Evolutionary conservation across 169 alveolate genomes (phyloP).

Genomic region (Eimeria praecox): DNA sequence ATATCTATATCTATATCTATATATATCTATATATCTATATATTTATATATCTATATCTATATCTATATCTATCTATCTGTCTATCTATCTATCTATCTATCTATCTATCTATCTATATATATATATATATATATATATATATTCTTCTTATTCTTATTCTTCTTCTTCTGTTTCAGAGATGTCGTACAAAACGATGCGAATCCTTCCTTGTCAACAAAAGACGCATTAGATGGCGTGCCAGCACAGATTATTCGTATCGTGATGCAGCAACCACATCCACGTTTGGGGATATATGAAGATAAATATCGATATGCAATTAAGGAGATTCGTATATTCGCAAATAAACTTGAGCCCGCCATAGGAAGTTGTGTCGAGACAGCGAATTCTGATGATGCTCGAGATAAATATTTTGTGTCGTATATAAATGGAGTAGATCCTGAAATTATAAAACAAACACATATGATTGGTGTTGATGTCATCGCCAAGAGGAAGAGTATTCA

Average conservation of each 20-base stretch:
- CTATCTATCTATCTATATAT: background rate
- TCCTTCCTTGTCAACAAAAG: conserved; percentile 87
- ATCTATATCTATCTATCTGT: background rate
- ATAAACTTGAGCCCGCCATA: conserved; percentile 90
- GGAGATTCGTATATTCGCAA: conserved; percentile 90
- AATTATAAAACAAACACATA: conserved; percentile 87
- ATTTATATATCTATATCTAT: no score
- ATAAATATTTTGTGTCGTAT: conserved; percentile 93
- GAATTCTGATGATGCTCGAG: conserved; percentile 93
- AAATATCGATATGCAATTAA: conserved; percentile 92
- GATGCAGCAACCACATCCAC: conserved; percentile 94
- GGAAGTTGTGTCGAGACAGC: conserved; percentile 94
- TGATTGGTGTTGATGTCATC: conserved; percentile 91
- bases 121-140: background rate
- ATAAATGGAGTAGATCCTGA: conserved; percentile 89
- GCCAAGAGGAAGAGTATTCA: conserved; percentile 88
- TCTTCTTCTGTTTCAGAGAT: conserved; percentile 42
- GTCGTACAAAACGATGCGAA: conserved; percentile 87
- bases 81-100: no score
- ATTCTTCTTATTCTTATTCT: background rate
- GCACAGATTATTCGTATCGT: conserved; percentile 88
- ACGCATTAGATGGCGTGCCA: conserved; percentile 87
- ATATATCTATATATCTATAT: background rate
- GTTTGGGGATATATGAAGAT: conserved; percentile 90
- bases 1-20: background rate